Evolutionary conservation across 768 basidiomycete genomes (phyloP), one percentile per base, ranked within the genome.

Genomic region (Epithele typhae): DNA sequence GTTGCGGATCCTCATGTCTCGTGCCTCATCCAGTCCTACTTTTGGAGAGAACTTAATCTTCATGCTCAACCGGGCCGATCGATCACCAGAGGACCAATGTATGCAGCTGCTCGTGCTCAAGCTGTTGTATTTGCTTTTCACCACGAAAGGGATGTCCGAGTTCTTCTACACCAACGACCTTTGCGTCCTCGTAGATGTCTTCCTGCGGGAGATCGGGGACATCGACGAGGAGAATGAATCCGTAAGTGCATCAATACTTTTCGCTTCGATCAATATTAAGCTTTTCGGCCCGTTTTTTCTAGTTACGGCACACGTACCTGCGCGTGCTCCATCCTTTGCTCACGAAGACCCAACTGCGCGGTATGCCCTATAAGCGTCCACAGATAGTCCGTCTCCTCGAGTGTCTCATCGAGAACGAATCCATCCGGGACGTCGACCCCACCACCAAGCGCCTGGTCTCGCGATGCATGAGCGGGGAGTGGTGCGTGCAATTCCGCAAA

Each of bases 41-140:
- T 96, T 99, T 59, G 93, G 94, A 3, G 94, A 93, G 69, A 99
- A 98, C 62, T 80, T 99, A 76, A 97, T 99, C 46, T 99, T 97
- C 66, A 99, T 99, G 88, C 72, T 99, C 37, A 98, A 99, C 59
- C 83, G 96, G 49, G 88, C 94, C 93, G 92, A 85, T 59, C 81
- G 84, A 34, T 87, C 87, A 0, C 73, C 89, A 6, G 96, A 99
- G 59, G 95, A 92, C 59, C 71, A 92, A 15, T 96, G 92, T 68
- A 91, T 95, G 83, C 92, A 96, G 55, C 71, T 98, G 15, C 75
- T 98, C 44, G 86, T 98, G 40, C 74, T 99, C 58, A 99, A 99
- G 66, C 77, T 97, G 33, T 76, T 99, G 2, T 99, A 95, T 62
- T 78, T 97, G 6, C 76, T 99, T 9, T 98, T 97, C 64, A 95